phyloP scores from a whole-genome alignment of 2,329 filamentous ascomycete species.

The Phyllosticta citriasiana region DNA sequence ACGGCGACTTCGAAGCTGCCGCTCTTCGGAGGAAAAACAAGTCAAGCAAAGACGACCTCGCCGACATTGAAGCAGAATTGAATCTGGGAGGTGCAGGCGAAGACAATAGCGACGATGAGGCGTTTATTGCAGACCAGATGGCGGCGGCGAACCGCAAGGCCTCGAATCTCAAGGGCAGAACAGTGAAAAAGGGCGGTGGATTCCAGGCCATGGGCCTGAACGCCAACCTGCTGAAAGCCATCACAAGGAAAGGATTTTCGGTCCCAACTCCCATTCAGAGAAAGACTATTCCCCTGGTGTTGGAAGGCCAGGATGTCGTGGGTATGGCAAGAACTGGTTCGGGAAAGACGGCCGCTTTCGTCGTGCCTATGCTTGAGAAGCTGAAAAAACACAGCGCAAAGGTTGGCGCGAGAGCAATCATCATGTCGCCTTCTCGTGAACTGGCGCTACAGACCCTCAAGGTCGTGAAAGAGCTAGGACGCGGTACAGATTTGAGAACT shows the following conservation, averaged over 20 bases:
- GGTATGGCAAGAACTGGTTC: slow-evolving; percentile 99
- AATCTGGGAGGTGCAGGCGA: slow-evolving; percentile 39
- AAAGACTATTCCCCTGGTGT: slow-evolving; percentile 85
- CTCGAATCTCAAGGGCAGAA: slow-evolving; percentile 70
- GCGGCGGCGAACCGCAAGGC: slow-evolving; percentile 80
- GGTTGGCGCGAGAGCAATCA: slow-evolving; percentile 75
- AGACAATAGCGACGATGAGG: slow-evolving; percentile 59
- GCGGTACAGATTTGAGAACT: slow-evolving; percentile 83
- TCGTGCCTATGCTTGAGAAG: slow-evolving; percentile 95
- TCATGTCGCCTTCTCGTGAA: slow-evolving; percentile 88
- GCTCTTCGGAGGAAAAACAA: slow-evolving; percentile 13
- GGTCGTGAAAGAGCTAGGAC: slow-evolving; percentile 88
- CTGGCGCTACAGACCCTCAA: slow-evolving; percentile 90
- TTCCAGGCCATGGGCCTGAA: slow-evolving; percentile 94
- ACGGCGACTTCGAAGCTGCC: slow-evolving; percentile 32
- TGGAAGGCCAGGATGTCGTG: slow-evolving; percentile 90
- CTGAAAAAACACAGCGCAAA: slow-evolving; percentile 79
- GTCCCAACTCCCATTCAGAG: slow-evolving; percentile 96
- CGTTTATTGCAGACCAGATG: slow-evolving; percentile 83
- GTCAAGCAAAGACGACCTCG: background rate
- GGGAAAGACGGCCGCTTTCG: slow-evolving; percentile 95
- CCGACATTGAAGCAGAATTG: slow-evolving; percentile 25
- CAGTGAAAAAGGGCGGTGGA: slow-evolving; percentile 88
- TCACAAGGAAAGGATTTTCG: slow-evolving; percentile 86
- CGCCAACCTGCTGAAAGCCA: slow-evolving; percentile 75